Base-by-base conservation (phyloP, 2,329 filamentous ascomycete species). In the Grosmannia penicillata region DNA sequence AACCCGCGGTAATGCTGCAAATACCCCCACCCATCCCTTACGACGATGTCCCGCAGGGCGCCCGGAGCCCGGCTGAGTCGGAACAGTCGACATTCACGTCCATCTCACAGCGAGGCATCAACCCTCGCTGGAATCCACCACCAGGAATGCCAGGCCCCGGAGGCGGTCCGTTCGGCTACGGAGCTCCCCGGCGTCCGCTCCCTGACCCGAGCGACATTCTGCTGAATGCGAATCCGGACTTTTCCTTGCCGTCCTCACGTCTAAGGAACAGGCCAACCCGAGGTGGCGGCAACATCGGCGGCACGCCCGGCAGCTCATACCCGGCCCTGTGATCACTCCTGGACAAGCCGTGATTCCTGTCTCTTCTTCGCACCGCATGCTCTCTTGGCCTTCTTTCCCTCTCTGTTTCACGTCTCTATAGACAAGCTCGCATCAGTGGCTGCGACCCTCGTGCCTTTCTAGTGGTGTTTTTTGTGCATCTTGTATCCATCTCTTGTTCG, bases 31-130 rank as follows among this genome's bases (percentile, higher is more conserved):
- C 48, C 42, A 49, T 48, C 47, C 45, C 48, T 26, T 54, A 55
- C 47, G 53, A 56, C 36, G 55, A 56, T 54, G 46, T 55, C 51
- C 40, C 56, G 45, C 46, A 53, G 39, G 69, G 70, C 32, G 59
- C 71, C 33, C 72, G 82, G 49, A 89, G 78, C 50, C 86, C 82
- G 24, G 74, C 78, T 23, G 72, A 78, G 49, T 89, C 81, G 45
- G 84, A 94, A 52, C 71, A 75, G 19, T 89, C 78, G 33, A 82
- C 81, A 49, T 95, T 94, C 58, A 95, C 89, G 2, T 91, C 82
- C 10, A 80, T 96, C 33, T 89, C 81, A 0, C 86, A 95, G 57
- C 73, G 89, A 25, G 82, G 82, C 1, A 64, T 95, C 39, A 95
- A 95, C 55, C 89, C 87, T 7, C 77, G 78, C 43, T 95, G 89